These are phyloP conservation scores for Dictyostelium capitatum DNA, from an alignment of 78 protist species.

Conservation along the genomic window DNA sequence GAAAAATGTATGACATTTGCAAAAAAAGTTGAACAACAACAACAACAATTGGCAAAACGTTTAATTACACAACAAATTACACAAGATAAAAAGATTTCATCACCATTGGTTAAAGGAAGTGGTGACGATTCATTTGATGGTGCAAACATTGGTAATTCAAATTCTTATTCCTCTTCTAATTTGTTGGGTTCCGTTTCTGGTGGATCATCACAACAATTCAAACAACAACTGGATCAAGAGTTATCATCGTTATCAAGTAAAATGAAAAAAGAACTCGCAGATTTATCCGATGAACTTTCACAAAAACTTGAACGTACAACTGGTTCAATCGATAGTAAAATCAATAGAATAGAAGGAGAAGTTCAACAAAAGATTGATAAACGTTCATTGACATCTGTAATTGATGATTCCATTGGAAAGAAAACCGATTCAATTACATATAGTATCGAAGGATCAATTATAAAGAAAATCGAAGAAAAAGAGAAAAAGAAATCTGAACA, in stretches of 20 bases:
- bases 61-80: conserved; percentile 48
- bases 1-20: conserved; percentile 73
- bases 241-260: background rate
- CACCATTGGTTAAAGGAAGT: conserved; percentile 25
- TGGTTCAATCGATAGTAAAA: conserved; percentile 3
- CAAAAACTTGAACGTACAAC: conserved; percentile 26
- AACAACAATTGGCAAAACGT: conserved; percentile 73
- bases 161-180: background rate
- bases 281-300: conserved; percentile 3
- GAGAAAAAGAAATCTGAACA: conserved; percentile 45
- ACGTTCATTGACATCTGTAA: background rate
- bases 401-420: conserved; percentile 21
- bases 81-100: background rate
- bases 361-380: conserved; percentile 17
- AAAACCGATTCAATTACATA: background rate
- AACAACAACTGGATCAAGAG: conserved; percentile 23
- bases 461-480: conserved; percentile 37
- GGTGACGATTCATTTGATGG: conserved; percentile 11
- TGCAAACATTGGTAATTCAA: background rate
- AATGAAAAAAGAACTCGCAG: conserved; percentile 27
- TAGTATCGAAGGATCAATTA: conserved; percentile 1
- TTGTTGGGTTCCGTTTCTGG: too few relatives aligned
- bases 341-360: conserved; percentile 28
- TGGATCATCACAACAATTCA: background rate
- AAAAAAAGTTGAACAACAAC: conserved; percentile 78